Percentiles rank a stretch among this genome's conserved stretches.
These are phyloP conservation scores for Saccharomyces hybrid DNA, from an alignment of 1,139 yeast species.

Conservation along the genomic window DNA sequence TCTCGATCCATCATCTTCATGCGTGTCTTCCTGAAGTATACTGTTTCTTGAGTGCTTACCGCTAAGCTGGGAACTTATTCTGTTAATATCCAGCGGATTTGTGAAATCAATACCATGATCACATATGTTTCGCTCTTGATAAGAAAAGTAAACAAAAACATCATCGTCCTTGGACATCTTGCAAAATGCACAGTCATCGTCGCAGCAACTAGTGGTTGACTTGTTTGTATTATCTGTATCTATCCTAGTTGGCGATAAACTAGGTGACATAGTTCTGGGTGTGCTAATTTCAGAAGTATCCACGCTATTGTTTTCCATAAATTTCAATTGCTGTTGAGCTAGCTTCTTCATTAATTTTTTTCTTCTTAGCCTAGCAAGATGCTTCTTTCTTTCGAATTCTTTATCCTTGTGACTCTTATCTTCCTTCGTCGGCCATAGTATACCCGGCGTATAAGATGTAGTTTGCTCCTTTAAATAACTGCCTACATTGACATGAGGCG, in stretches of 20 bases:
- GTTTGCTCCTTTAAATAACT: constrained; percentile 32
- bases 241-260: constrained; percentile 21
- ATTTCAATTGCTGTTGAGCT: constrained; percentile 66
- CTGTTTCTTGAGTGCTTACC: background rate
- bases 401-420: constrained; percentile 22
- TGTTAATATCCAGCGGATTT: background rate
- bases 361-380: constrained; percentile 65
- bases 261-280: constrained; percentile 29
- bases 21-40: background rate
- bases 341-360: constrained; percentile 69
- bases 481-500: constrained; percentile 28
- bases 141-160: constrained; percentile 46
- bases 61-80: background rate
- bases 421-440: constrained; percentile 22
- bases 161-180: constrained; percentile 73
- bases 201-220: constrained; percentile 51
- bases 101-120: constrained; percentile 16
- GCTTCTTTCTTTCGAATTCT: constrained; percentile 54
- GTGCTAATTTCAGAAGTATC: constrained; percentile 29
- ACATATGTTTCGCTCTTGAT: constrained; percentile 25
- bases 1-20: background rate
- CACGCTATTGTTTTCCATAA: constrained; percentile 48
- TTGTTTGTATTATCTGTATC: constrained; percentile 37
- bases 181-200: constrained; percentile 77
- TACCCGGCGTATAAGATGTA: constrained; percentile 26